Base-by-base conservation (phyloP, 2,329 filamentous ascomycete genomes). In the Hawksworthiomyces lignivorus region DNA sequence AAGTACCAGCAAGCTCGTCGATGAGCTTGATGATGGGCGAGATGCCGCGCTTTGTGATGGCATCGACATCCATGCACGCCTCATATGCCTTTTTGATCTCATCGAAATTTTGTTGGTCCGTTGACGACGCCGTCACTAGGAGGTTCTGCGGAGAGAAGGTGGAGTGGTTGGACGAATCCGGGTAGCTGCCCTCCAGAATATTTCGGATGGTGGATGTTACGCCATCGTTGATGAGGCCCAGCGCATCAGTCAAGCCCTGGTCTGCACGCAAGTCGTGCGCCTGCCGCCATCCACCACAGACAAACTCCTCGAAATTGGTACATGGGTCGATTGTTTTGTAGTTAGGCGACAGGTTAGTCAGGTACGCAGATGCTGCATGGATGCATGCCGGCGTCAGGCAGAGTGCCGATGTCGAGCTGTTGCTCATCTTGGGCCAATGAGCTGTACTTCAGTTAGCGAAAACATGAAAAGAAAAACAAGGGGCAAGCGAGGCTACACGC, bases 321-420 rank as follows among this genome's bases (percentile, higher is more conserved):
- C 82, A 87, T 2, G 82, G 75, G 54, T 86, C 79, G 29, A 86
- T 63, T 3, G 75, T 59, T 45, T 73, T 65, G 57, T 83, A 80
- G 41, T 55, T 64, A 7, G 77, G 73, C 14, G 77, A 73, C 12
- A 83, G 61, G 45, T 77, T 81, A 48, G 77, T 73, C 8, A 82
- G 65, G 29, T 83, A 70, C 48, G 75, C 70, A 11, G 76, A 78
- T 5, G 78, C 71, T 11, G 77, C 78, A 52, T 81, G 74, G 11
- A 82, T 65, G 55, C 79, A 84, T 46, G 73, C 72, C 31, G 77
- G 70, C 9, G 77, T 74, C 36, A 71, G 55, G 54, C 79, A 82
- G 19, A 73, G 44, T 1, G 54, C 54, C 3, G 56, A 34, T 1
- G 39, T 32, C 9, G 38, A n/a, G 34, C 34, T 31, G 22, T 33